Evolutionary conservation across 768 basidiomycete species (phyloP), one percentile per base, ranked within the genome.

Genomic region (Gymnopilus dilepis): DNA sequence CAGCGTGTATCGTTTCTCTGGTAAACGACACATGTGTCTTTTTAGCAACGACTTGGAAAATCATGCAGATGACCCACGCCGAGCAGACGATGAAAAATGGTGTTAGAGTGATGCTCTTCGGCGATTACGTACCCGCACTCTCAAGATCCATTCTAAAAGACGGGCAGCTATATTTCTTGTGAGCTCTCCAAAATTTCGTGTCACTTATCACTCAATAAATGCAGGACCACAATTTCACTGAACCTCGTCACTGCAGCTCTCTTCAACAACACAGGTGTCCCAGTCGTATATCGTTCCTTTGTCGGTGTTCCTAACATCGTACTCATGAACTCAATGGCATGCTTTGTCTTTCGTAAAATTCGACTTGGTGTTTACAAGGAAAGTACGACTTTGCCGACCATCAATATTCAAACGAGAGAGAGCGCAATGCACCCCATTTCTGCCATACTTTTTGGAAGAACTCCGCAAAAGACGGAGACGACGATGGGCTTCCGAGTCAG

Each of bases 11-110:
- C 28, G 51, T 61, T 8, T 63, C 67, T 0, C 57, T 73, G 3
- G 58, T 75, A 3, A 64, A 72, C 22, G 77, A 78, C 54, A 76
- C 74, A 0, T 51, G 66, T 31, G 72, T 78, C 6, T 76, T 77
- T 48, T 31, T 76, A 28, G 69, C 75, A 4, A 76, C 77, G 0
- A 76, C 76, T 11, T 74, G 67, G 65, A 62, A 58, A n/a, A 28
- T 60, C 6, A 58, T 72, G 15, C 31, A 50, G n/a, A 67, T 69
- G 38, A 42, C 69, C 6, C 52, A 60, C 31, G 37, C 54, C 24
- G 57, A 61, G 6, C 30, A 40, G 12, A 47, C 21, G 31, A 31
- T 56, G 30, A 63, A 65, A 33, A 56, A 61, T 19, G 47, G 61
- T 0, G 15, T 65, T 19, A 58, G 63, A 21, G 37, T 51, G 1